phyloP scores from a whole-genome alignment of 768 basidiomycete genomes.

The Lanmaoa rubissima region DNA sequence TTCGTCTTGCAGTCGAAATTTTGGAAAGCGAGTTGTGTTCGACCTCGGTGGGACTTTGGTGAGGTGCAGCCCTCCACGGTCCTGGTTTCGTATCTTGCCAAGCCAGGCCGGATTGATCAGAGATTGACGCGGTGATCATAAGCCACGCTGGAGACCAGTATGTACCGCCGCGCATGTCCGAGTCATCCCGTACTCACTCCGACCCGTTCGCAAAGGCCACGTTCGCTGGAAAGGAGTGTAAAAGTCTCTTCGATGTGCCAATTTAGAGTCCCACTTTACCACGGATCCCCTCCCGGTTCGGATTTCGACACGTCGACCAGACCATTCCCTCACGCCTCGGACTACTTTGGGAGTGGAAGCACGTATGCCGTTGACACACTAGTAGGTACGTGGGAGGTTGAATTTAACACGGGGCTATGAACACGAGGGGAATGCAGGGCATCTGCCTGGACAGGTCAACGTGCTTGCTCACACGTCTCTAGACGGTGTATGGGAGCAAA shows the following conservation, averaged over 20 bases:
- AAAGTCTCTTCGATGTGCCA: constrained; percentile 31
- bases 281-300: constrained; percentile 33
- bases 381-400: constrained; percentile 31
- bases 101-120: no score
- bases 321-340: constrained; percentile 46
- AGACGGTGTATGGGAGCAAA: constrained; percentile 49
- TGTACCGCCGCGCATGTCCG: neutral
- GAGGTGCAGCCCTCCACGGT: no score
- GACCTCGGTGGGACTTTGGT: no score
- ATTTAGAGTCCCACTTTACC: constrained; percentile 34
- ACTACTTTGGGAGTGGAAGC: constrained; percentile 56
- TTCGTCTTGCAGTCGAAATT: no score
- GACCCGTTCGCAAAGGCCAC: constrained; percentile 41
- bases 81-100: no score
- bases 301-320: constrained; percentile 41
- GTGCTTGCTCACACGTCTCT: constrained; percentile 51
- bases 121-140: constrained; percentile 33
- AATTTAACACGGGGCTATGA: neutral
- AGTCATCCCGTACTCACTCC: constrained; percentile 6
- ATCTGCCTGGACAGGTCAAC: constrained; percentile 53
- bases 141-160: constrained; percentile 50
- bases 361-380: constrained; percentile 54
- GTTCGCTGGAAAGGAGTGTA: constrained; percentile 43
- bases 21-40: no score
- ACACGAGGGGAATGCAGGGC: constrained; percentile 26